Percentiles rank a stretch among this genome's conserved stretches.
Evolutionary conservation across 169 alveolate genomes (phyloP).

Genomic region (Perkinsus marinus): DNA sequence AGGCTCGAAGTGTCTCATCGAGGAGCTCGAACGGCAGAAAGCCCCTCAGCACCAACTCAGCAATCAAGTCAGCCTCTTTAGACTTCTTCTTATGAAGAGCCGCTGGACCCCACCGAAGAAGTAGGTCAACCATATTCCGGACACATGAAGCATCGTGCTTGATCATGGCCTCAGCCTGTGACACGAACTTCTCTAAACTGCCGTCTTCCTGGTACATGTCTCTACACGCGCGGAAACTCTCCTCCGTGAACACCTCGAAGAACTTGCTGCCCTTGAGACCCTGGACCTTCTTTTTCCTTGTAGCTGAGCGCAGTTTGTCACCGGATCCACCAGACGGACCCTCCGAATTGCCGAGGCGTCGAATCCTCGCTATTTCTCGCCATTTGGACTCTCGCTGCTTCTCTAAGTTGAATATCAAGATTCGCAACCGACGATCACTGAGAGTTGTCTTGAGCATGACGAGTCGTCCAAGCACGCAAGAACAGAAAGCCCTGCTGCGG

Average conservation of each 20-base stretch:
- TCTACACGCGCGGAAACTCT: not conserved
- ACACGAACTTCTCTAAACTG: not conserved
- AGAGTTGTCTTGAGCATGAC: not conserved
- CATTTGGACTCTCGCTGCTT: not conserved
- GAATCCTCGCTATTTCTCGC: not conserved
- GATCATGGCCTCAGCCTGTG: not conserved
- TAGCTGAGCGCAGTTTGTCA: not conserved
- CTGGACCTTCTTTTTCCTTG: not conserved
- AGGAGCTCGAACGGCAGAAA: not conserved
- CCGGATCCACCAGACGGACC: not conserved
- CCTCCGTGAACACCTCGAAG: not conserved
- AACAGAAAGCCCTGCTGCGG: not conserved
- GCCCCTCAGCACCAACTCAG: not conserved
- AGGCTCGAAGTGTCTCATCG: not conserved
- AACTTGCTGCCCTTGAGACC: not conserved
- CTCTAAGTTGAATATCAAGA: not conserved
- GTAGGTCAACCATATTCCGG: not conserved
- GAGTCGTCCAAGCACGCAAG: not conserved
- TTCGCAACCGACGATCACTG: not conserved
- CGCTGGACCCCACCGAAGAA: not conserved
- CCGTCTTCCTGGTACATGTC: not conserved
- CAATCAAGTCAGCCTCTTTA: not conserved
- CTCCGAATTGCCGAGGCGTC: not conserved
- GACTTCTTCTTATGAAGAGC: not conserved
- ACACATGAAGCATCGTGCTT: not conserved